These are phyloP conservation scores for Phenoliferia sp. DNA, from an alignment of 1,284 basidiomycete species.

Conservation along the genomic window DNA sequence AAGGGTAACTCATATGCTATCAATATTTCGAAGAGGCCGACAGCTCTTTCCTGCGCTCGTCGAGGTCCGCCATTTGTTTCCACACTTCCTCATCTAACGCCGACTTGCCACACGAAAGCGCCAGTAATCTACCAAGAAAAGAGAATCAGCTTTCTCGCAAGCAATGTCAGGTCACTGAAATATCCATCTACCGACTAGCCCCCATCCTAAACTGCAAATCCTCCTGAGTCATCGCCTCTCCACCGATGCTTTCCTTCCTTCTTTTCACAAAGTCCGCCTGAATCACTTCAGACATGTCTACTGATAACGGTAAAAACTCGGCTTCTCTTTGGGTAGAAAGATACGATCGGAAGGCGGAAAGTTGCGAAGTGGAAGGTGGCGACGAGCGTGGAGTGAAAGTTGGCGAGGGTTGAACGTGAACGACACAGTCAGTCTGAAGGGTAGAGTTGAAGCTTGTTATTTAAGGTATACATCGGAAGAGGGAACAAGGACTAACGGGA, in stretches of 20 bases:
- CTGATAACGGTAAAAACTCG: constrained; percentile 23
- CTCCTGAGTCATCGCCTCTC: constrained; percentile 35
- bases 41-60: constrained; percentile 31
- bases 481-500: constrained; percentile 37
- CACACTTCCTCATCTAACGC: constrained; percentile 46
- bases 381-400: neutral
- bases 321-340: constrained; percentile 15
- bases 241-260: constrained; percentile 41
- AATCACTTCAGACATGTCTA: constrained; percentile 44
- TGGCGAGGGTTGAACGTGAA: constrained; percentile 30
- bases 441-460: constrained; percentile 8
- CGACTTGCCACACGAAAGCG: constrained; percentile 42
- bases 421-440: constrained; percentile 31
- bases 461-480: neutral
- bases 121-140: constrained; percentile 42
- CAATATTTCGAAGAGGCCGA: neutral
- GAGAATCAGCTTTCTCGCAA: constrained; percentile 3
- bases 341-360: constrained; percentile 30
- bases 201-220: constrained; percentile 37
- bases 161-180: neutral
- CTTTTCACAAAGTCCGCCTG: constrained; percentile 69
- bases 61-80: constrained; percentile 37
- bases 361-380: constrained; percentile 6
- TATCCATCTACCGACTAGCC: constrained; percentile 21
- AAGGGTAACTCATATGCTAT: neutral